These are phyloP conservation scores for Phytophthora tubulina DNA, from an alignment of 352 stramenopile genomes.

Conservation along the genomic window DNA sequence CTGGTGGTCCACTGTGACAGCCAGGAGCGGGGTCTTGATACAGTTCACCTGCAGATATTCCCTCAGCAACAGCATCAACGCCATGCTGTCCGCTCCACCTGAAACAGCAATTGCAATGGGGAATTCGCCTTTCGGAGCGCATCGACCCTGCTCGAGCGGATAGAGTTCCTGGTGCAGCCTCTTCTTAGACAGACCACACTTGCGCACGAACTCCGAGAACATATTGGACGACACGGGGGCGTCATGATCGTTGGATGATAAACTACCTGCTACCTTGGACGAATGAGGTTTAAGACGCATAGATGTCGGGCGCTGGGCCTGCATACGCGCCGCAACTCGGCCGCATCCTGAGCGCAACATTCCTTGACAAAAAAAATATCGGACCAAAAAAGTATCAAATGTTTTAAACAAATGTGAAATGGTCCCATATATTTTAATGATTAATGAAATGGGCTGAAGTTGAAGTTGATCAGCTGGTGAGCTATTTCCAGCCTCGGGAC, in stretches of 20 bases:
- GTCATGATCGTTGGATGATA: neutral
- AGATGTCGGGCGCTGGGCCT: neutral
- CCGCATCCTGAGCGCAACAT: conserved; percentile 5
- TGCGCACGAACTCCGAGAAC: conserved; percentile 52
- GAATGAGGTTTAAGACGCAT: conserved; percentile 2
- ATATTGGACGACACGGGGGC: conserved; percentile 38
- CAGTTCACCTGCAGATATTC: conserved; percentile 62
- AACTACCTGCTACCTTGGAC: conserved; percentile 2
- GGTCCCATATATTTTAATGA: neutral
- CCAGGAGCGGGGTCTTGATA: conserved; percentile 73
- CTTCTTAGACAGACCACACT: conserved; percentile 51
- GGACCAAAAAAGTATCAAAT: no score
- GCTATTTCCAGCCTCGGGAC: conserved; percentile 2
- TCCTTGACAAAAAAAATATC: neutral
- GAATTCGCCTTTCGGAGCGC: conserved; percentile 41
- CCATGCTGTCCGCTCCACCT: conserved; percentile 84
- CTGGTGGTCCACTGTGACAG: conserved; percentile 83
- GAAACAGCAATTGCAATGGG: conserved; percentile 81
- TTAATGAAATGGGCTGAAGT: neutral
- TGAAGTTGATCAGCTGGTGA: neutral
- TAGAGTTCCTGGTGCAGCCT: conserved; percentile 53
- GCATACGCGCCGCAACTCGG: neutral
- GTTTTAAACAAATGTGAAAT: no score
- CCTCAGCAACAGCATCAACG: conserved; percentile 76
- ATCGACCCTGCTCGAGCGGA: conserved; percentile 28